phyloP scores from a whole-genome alignment of 495 filamentous ascomycete genomes.

The Eremomyces bilateralis region DNA sequence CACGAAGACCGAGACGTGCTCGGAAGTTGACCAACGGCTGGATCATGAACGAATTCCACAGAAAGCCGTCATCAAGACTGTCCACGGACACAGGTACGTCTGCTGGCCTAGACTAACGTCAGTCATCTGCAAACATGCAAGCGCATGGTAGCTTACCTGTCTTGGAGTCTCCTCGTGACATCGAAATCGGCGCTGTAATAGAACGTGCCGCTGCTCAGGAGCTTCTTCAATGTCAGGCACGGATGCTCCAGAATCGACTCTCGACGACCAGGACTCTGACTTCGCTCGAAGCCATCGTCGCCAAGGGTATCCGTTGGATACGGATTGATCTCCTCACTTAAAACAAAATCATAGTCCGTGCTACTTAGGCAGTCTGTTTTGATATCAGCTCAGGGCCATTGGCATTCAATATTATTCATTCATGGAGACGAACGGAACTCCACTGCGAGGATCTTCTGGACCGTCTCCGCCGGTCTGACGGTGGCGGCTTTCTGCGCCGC shows the following conservation, averaged over 20 bases:
- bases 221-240: constrained; percentile 70
- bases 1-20: constrained; percentile 46
- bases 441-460: constrained; percentile 68
- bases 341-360: constrained; percentile 52
- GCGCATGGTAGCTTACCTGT: constrained; percentile 37
- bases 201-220: constrained; percentile 85
- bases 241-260: constrained; percentile 64
- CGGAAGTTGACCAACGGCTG: constrained; percentile 74
- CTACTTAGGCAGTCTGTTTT: constrained; percentile 58
- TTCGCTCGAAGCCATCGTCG: constrained; percentile 30
- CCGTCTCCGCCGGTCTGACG: constrained; percentile 66
- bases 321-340: constrained; percentile 37
- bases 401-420: no score
- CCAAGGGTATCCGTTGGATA: constrained; percentile 29
- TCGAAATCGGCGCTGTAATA: constrained; percentile 97
- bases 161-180: constrained; percentile 79
- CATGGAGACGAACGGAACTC: constrained; percentile 55
- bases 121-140: neutral
- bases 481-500: constrained; percentile 52
- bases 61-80: constrained; percentile 60
- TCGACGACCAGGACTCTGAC: constrained; percentile 33
- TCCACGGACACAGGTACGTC: constrained; percentile 21
- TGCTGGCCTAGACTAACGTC: constrained; percentile 2
- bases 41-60: constrained; percentile 99
- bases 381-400: no score